phyloP scores from a whole-genome alignment of 257 asterid genomes.

The Schizonepeta tenuifolia region DNA sequence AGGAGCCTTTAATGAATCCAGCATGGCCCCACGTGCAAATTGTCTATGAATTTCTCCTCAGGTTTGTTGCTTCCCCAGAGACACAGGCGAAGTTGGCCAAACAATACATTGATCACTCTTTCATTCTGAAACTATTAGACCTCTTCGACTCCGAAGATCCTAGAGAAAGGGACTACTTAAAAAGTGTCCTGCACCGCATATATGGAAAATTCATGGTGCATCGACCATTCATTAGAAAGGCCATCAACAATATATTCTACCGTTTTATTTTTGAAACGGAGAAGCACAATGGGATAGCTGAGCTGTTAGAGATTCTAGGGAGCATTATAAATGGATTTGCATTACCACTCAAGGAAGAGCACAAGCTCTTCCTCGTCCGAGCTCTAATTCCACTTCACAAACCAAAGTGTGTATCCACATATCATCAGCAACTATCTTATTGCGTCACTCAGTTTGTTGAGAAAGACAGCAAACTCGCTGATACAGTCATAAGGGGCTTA shows the following conservation, averaged over 20 bases:
- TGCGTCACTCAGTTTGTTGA: too few relatives aligned
- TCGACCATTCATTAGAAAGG: conserved; percentile 74
- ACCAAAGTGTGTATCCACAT: too few relatives aligned
- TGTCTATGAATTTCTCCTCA: conserved; percentile 73
- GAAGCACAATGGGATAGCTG: conserved; percentile 85
- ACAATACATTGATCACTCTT: conserved; percentile 79
- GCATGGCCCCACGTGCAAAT: conserved; percentile 85
- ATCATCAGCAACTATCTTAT: too few relatives aligned
- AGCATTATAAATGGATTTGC: too few relatives aligned
- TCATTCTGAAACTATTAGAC: conserved; percentile 62
- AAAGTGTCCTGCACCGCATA: conserved; percentile 73
- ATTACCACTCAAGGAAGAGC: too few relatives aligned
- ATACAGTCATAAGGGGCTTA: too few relatives aligned
- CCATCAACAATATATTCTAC: conserved; percentile 72
- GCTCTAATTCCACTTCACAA: too few relatives aligned
- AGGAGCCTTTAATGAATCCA: conserved; percentile 77
- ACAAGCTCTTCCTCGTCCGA: too few relatives aligned
- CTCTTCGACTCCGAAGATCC: conserved; percentile 89
- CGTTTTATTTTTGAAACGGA: conserved; percentile 75
- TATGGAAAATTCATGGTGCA: conserved; percentile 91
- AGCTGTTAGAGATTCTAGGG: conserved; percentile 39
- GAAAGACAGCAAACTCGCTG: too few relatives aligned
- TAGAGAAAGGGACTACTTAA: conserved; percentile 81
- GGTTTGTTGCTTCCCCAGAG: conserved; percentile 81
- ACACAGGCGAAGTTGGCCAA: conserved; percentile 82